Evolutionary conservation across 345 rosid genomes (phyloP), one percentile per base, ranked within the genome.

Genomic region (Moricandia moricandioides): DNA sequence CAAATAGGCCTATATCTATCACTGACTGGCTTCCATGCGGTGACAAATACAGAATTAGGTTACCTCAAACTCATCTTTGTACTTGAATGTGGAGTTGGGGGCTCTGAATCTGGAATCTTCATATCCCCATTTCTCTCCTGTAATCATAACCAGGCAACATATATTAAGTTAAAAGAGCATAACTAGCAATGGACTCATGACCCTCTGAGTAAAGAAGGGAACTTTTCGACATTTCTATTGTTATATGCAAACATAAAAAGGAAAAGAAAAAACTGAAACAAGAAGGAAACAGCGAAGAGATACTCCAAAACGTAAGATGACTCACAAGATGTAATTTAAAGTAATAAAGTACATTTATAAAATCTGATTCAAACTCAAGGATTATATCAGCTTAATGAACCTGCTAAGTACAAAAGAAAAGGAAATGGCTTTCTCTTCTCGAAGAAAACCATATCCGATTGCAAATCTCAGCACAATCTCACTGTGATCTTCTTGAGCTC

Each of bases 51-150:
- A 64, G 14, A 59, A n/a, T n/a, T 29, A 43, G 7, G 8, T 81
- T 65, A 95, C 99, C 99, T 92, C 75, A 83, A 73, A 75, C 87
- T 80, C 89, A 87, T 88, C 83, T 86, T 95, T 79, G 88, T 78
- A 73, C 81, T 88, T 58, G 97, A 89, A 83, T 80, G 88, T 61
- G 99, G 97, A 72, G 97, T 95, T 71, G 86, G 90, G 77, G 99
- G 99, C 88, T 92, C 99, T 4, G 97, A 89, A 76, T 92, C 97
- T 76, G 85, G 97, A 80, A 82, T 75, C 81, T 87, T 94, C 54
- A 74, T 76, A 72, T 91, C 96, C 51, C 87, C 96, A 82, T 90
- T 89, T 83, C 86, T 88, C 67, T 91, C 99, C 99, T 95, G 92
- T 59, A 82, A 74, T 51, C 60, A 72, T 40, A 45, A 76, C 55